Percentiles rank a stretch among this genome's conserved stretches.
Evolutionary conservation across 768 basidiomycete genomes (phyloP).

Genomic region (Pleurotus tuber-regium): DNA sequence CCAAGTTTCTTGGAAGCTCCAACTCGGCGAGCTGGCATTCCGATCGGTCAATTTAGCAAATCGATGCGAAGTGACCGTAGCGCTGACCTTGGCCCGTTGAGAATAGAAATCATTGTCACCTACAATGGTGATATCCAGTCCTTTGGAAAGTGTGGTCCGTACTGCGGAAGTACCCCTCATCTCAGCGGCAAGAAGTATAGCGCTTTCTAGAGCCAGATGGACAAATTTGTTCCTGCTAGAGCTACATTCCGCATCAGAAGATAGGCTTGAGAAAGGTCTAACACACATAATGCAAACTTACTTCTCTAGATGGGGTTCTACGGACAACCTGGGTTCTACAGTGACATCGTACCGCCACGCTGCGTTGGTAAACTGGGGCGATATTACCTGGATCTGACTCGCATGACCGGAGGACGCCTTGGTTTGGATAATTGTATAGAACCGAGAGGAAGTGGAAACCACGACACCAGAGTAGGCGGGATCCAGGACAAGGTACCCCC

Average conservation of each 20-base stretch:
- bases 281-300: constrained; percentile 24
- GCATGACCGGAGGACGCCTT: constrained; percentile 22
- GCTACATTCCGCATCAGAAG: constrained; percentile 23
- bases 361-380: constrained; percentile 87
- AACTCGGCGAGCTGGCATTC: constrained; percentile 56
- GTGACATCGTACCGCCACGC: constrained; percentile 69
- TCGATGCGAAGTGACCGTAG: neutral
- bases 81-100: constrained; percentile 75
- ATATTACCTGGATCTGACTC: constrained; percentile 67
- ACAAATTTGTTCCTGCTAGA: constrained; percentile 87
- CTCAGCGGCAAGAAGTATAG: constrained; percentile 67
- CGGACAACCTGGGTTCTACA: constrained; percentile 31
- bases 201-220: constrained; percentile 80
- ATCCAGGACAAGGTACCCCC: constrained; percentile 97
- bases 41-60: constrained; percentile 6
- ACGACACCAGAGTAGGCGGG: constrained; percentile 82
- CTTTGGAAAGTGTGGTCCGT: constrained; percentile 41
- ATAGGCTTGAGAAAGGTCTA: constrained; percentile 10
- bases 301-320: constrained; percentile 38
- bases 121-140: constrained; percentile 76
- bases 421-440: constrained; percentile 75
- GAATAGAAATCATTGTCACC: constrained; percentile 99
- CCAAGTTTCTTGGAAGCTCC: constrained; percentile 58
- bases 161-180: constrained; percentile 43
- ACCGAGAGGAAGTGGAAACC: constrained; percentile 89